Evolutionary conservation across 768 basidiomycete genomes (phyloP).

Genomic region (Phlegmacium glaucopus): DNA sequence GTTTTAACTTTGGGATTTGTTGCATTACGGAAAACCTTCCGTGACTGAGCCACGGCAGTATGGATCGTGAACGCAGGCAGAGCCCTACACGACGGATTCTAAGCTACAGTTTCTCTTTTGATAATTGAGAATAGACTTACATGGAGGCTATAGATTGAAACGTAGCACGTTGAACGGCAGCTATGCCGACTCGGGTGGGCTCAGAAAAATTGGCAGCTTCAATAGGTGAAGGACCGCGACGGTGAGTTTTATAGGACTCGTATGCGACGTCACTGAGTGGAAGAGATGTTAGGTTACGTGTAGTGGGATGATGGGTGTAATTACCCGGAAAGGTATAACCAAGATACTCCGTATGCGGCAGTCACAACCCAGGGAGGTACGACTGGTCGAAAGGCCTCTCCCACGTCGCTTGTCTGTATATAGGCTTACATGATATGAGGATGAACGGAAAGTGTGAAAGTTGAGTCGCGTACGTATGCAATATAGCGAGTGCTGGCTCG

Average conservation of each 20-base stretch:
- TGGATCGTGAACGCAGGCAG: conserved; percentile 85
- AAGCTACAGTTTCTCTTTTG: conserved; percentile 5
- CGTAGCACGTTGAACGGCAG: conserved; percentile 71
- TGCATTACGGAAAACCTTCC: conserved; percentile 59
- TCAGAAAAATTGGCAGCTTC: conserved; percentile 73
- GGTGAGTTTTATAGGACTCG: conserved; percentile 76
- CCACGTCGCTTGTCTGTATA: conserved; percentile 71
- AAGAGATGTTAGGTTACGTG: conserved; percentile 1
- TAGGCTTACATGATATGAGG: conserved; percentile 15
- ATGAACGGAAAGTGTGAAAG: background rate
- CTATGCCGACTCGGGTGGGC: conserved; percentile 60
- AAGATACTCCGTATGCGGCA: conserved; percentile 78
- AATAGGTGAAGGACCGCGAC: conserved; percentile 59
- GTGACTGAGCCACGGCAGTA: conserved; percentile 71
- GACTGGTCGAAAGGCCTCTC: conserved; percentile 80
- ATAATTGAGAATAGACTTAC: conserved; percentile 34
- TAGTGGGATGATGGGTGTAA: conserved; percentile 7
- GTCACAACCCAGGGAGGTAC: conserved; percentile 69
- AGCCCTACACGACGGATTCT: conserved; percentile 45
- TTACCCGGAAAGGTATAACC: conserved; percentile 70
- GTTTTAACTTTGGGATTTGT: conserved; percentile 55
- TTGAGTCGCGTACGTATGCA: conserved; percentile 57
- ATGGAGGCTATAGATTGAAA: conserved; percentile 85
- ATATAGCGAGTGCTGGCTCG: conserved; percentile 69
- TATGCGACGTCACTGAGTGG: conserved; percentile 68